Evolutionary conservation across 495 filamentous ascomycete species (phyloP).

Genomic region (Symbiotaphrina buchneri): DNA sequence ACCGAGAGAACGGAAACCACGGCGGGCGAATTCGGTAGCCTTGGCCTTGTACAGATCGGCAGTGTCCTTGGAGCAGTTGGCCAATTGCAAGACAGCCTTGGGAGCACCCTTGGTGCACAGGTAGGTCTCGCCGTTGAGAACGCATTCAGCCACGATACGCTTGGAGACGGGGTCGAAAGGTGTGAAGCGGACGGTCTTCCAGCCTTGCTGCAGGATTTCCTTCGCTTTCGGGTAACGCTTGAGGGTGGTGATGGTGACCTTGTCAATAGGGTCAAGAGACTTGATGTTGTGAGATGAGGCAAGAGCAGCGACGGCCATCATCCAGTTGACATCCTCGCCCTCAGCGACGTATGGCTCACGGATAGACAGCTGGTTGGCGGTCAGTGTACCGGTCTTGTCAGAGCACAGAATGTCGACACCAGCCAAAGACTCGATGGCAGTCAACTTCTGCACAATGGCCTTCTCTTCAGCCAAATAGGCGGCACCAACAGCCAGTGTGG

Average conservation of each 20-base stretch:
- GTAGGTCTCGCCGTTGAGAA: slow-evolving; percentile 67
- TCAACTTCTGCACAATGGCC: slow-evolving; percentile 57
- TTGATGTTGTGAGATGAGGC: slow-evolving; percentile 87
- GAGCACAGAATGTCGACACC: slow-evolving; percentile 73
- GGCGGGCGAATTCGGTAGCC: slow-evolving; percentile 67
- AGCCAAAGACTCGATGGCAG: slow-evolving; percentile 54
- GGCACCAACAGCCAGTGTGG: slow-evolving; percentile 52
- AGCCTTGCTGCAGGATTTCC: slow-evolving; percentile 45
- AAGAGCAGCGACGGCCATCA: slow-evolving; percentile 80
- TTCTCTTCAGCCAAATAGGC: slow-evolving; percentile 53
- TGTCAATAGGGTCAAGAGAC: slow-evolving; percentile 88
- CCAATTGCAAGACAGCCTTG: slow-evolving; percentile 59
- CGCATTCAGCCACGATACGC: slow-evolving; percentile 67
- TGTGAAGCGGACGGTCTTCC: slow-evolving; percentile 57
- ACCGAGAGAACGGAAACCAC: slow-evolving; percentile 66
- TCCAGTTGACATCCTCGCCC: slow-evolving; percentile 58
- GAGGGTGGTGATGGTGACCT: slow-evolving; percentile 72
- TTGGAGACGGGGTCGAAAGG: slow-evolving; percentile 92
- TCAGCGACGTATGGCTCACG: slow-evolving; percentile 63
- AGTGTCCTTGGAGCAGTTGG: too few relatives aligned
- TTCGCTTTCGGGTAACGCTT: slow-evolving; percentile 62
- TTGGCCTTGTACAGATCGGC: slow-evolving; percentile 70
- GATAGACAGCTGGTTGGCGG: slow-evolving; percentile 79
- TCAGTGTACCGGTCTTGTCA: slow-evolving; percentile 78
- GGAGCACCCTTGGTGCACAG: slow-evolving; percentile 84